phyloP scores from a whole-genome alignment of 139 green algal genomes.

The Haematococcus lacustris region DNA sequence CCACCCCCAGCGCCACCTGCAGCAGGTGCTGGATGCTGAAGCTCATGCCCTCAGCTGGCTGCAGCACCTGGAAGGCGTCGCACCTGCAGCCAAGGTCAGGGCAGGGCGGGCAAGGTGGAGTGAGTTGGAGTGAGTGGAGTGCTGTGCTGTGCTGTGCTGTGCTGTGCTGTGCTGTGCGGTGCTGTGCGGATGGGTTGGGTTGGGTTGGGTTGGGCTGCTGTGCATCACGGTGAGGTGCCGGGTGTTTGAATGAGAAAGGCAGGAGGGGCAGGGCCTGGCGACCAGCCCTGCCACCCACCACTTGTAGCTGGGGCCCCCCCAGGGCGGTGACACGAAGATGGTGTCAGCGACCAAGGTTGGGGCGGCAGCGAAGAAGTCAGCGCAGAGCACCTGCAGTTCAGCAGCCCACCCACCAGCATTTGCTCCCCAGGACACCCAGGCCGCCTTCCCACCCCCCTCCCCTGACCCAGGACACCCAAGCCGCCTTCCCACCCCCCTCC shows the following conservation, averaged over 20 bases:
- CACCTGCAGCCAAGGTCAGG: too few relatives aligned
- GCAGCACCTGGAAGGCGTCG: conserved; percentile 52
- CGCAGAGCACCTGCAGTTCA: conserved; percentile 3
- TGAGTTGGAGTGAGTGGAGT: not conserved
- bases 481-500: too few relatives aligned
- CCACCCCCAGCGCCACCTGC: conserved; percentile 28
- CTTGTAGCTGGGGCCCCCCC: conserved; percentile 81
- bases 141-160: not conserved
- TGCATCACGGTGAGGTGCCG: conserved; percentile 1
- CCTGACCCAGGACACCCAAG: too few relatives aligned
- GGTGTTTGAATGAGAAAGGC: too few relatives aligned
- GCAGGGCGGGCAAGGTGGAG: too few relatives aligned
- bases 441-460: too few relatives aligned
- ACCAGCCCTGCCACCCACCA: conserved; percentile 11
- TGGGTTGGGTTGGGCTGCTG: conserved; percentile 3
- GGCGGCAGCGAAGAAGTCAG: conserved; percentile 18
- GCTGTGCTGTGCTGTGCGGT: too few relatives aligned
- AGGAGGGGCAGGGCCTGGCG: too few relatives aligned
- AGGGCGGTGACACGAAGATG: conserved; percentile 78
- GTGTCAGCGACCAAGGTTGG: conserved; percentile 4
- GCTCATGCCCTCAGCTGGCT: conserved; percentile 43
- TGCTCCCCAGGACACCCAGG: too few relatives aligned
- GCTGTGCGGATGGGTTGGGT: not conserved
- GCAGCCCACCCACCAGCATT: too few relatives aligned
- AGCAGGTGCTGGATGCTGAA: conserved; percentile 47